These are phyloP conservation scores for Lentinula sp. DNA, from an alignment of 768 basidiomycete species.

Conservation along the genomic window DNA sequence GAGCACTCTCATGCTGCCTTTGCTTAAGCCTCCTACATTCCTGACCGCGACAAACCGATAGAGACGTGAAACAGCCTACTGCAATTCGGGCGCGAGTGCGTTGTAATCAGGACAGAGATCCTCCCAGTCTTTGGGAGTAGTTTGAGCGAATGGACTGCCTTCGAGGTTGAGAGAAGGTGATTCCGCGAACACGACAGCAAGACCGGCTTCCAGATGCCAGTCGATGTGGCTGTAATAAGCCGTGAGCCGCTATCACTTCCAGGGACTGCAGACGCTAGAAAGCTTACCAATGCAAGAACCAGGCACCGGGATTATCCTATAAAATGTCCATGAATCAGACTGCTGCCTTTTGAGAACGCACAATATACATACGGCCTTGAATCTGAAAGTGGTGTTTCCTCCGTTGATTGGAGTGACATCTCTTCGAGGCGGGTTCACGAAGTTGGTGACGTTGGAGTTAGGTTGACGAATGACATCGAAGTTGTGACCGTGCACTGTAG, in stretches of 20 bases:
- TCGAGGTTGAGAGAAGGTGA: slow-evolving; percentile 5
- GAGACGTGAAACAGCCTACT: neutral
- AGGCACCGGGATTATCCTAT: slow-evolving; percentile 55
- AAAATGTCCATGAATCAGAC: neutral
- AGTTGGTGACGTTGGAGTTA: slow-evolving; percentile 18
- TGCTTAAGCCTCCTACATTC: neutral
- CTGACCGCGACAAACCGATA: neutral
- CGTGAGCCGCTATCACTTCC: neutral
- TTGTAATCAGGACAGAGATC: slow-evolving; percentile 8
- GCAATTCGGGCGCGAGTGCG: slow-evolving; percentile 8
- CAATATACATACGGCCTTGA: slow-evolving; percentile 12
- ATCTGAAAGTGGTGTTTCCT: slow-evolving; percentile 29
- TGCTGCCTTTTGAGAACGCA: neutral
- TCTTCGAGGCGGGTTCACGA: slow-evolving; percentile 22
- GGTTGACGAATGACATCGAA: slow-evolving; percentile 22
- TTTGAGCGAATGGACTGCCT: slow-evolving; percentile 6
- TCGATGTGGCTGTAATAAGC: slow-evolving; percentile 5
- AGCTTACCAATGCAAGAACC: slow-evolving; percentile 40
- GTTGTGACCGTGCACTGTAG: slow-evolving; percentile 24
- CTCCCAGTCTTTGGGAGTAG: slow-evolving; percentile 6
- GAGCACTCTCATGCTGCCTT: neutral
- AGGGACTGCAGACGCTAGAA: neutral
- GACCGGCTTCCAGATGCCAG: slow-evolving; percentile 12
- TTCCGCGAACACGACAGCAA: slow-evolving; percentile 14
- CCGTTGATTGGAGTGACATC: slow-evolving; percentile 24